These are phyloP conservation scores for Calvatia gigantea DNA, from an alignment of 768 basidiomycete genomes.

Conservation along the genomic window DNA sequence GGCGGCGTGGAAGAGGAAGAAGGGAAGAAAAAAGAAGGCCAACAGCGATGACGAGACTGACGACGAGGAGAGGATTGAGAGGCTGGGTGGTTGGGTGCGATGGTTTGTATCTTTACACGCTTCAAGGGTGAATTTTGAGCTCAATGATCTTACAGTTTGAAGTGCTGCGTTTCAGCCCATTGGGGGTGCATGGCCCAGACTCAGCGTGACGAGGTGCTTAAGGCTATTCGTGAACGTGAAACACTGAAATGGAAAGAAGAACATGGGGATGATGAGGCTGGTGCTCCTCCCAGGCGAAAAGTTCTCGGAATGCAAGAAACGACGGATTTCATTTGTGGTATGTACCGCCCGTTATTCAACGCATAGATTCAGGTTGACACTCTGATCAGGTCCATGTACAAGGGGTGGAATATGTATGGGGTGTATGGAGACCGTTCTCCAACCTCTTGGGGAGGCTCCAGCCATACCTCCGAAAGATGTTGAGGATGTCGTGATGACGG, in stretches of 20 bases:
- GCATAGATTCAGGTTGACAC: background rate
- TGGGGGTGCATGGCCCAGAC: slow-evolving; percentile 68
- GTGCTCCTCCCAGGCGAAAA: slow-evolving; percentile 34
- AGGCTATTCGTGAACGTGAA: slow-evolving; percentile 57
- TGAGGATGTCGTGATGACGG: slow-evolving; percentile 33
- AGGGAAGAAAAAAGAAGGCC: slow-evolving; percentile 38
- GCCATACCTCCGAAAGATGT: background rate
- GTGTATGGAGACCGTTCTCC: slow-evolving; percentile 56
- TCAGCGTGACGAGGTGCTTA: slow-evolving; percentile 71
- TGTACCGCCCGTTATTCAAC: slow-evolving; percentile 12
- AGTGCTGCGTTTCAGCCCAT: slow-evolving; percentile 74
- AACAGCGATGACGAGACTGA: slow-evolving; percentile 43
- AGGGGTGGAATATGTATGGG: slow-evolving; percentile 79
- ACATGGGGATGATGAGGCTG: slow-evolving; percentile 19
- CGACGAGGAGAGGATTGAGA: slow-evolving; percentile 47
- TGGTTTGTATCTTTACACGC: slow-evolving; percentile 47
- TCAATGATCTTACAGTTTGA: slow-evolving; percentile 45
- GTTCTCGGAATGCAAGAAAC: slow-evolving; percentile 51
- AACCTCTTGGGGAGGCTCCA: slow-evolving; percentile 23
- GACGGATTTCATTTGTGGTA: slow-evolving; percentile 77
- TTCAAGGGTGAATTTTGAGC: background rate
- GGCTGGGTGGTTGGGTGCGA: slow-evolving; percentile 78
- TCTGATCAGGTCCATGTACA: slow-evolving; percentile 47
- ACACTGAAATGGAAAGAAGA: slow-evolving; percentile 32
- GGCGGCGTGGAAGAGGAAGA: slow-evolving; percentile 31